Base-by-base conservation (phyloP, 805 yeast species). In the Priceomyces castillae region DNA sequence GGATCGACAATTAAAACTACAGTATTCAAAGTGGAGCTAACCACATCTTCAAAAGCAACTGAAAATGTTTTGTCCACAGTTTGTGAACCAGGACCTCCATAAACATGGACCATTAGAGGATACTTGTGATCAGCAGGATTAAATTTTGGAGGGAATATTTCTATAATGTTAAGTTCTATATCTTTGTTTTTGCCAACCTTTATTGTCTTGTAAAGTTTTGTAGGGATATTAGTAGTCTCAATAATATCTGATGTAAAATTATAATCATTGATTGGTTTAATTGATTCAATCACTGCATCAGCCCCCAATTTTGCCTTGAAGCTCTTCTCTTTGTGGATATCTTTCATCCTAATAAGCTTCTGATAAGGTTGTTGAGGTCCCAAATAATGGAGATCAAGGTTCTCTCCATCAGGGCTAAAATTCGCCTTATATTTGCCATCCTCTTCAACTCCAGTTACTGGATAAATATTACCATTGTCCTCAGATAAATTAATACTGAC, bases 341-440 rank as follows among this genome's bases (percentile, higher is more conserved):
- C 53, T 14, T 53, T 59, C 56, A 68, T 63, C 43, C 67, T 64
- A 20, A 90, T 53, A 48, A 94, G 72, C 52, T 75, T 78, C 64
- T 94, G 98, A 65, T 77, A 77, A 22, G 98, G 96, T 19, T 85
- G 71, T 1, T 63, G 69, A 1, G 98, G 96, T 4, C 97, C 97
- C 23, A 67, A 58, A 58, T 89, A 86, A 12, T 72, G 71, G 39
- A 92, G 64, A 26, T 86, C 65, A 6, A 83, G 75, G 57, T 73
- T 88, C 49, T 89, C 76, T 2, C 85, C 77, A 11, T 92, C 94
- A 1, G 82, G 67, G 2, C 95, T 86, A 58, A 88, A 88, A 1
- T 84, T 71, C 3, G 78, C 85, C 4, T 74, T 61, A 59, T 71
- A 88, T 68, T 81, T 82, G 2, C 89, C 95, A 33, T 76, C 81